Evolutionary conservation across 495 filamentous ascomycete species (phyloP).

Genomic region (Daldinia grandis): DNA sequence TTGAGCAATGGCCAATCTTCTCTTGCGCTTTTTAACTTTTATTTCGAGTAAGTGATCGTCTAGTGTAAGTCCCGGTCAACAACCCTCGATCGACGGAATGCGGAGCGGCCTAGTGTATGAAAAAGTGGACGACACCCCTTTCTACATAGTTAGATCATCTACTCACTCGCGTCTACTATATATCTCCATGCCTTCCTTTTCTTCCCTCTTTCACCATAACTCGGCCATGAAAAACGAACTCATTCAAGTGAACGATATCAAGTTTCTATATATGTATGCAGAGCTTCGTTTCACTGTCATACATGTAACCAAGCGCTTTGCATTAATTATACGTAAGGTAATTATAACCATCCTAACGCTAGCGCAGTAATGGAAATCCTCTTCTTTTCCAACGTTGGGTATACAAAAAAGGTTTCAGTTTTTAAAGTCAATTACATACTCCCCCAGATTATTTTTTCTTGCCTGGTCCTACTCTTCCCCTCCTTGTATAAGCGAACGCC

Average conservation of each 20-base stretch:
- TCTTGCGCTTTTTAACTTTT: neutral
- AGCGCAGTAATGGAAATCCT: neutral
- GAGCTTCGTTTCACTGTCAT: neutral
- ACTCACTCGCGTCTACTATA: neutral
- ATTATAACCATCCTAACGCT: conserved; percentile 8
- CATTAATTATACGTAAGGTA: conserved; percentile 11
- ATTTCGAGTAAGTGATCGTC: neutral
- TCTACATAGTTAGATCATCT: neutral
- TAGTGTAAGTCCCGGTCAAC: neutral
- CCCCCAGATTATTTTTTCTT: conserved; percentile 11
- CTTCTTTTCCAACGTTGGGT: conserved; percentile 4
- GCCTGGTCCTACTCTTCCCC: neutral
- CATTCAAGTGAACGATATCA: neutral
- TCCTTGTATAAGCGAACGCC: conserved; percentile 25
- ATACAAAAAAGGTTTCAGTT: conserved; percentile 26
- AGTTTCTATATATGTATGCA: neutral
- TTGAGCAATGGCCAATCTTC: neutral
- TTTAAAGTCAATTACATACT: conserved; percentile 13
- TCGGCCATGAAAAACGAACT: neutral
- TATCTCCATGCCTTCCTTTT: neutral
- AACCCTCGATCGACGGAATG: neutral
- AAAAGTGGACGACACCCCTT: conserved; percentile 3
- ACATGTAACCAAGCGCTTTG: conserved; percentile 11
- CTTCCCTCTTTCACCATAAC: neutral
- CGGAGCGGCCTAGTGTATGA: neutral